Base-by-base conservation (phyloP, 2,329 filamentous ascomycete species). In the Colletotrichum tabaci region DNA sequence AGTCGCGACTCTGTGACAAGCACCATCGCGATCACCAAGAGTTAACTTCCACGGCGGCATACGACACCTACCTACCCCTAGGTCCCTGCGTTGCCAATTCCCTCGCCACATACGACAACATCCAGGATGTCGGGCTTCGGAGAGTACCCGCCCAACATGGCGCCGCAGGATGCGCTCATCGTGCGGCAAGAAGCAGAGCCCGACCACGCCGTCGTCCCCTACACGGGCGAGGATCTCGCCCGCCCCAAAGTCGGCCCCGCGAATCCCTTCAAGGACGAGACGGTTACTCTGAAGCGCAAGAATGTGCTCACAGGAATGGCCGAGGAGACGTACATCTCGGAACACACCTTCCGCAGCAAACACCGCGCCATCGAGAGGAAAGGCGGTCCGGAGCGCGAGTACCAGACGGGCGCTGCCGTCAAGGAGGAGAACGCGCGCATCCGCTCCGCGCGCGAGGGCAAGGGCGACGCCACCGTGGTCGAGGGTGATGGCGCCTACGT, bases 401-500 rank as follows among this genome's bases (percentile, higher is more conserved):
- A 86, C 73, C 86, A 89, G 76, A 87, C 84, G 21, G 86, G 85
- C 35, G 77, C 80, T 23, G 82, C 91, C 15, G 85, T 89, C 38
- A 98, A 97, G 81, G 93, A 93, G 74, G 89, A 91, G 67, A 91
- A 92, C 6, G 90, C 90, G 47, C 86, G 85, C 70, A 84, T 94
- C 80, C 87, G 92, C 58, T 86, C 91, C n/a, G 93, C 92, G 76
- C 88, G 96, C 72, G 95, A 98, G 81, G 90, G 86, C 75, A 98
- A 96, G 79, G 96, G 96, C 58, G 91, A 96, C 79, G 90, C 94
- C 52, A 90, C 91, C 21, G 88, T 98, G 49, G 92, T 95, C 0
- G 95, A 98, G 77, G 96, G 96, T 0, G 91, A 94, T 9, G 92
- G 92, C 65, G 92, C 95, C 56, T 99, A 99, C 81, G 89, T 97